Evolutionary conservation across 208 protist species (phyloP), one percentile per base, ranked within the genome.

Genomic region (Crithidia sp.): DNA sequence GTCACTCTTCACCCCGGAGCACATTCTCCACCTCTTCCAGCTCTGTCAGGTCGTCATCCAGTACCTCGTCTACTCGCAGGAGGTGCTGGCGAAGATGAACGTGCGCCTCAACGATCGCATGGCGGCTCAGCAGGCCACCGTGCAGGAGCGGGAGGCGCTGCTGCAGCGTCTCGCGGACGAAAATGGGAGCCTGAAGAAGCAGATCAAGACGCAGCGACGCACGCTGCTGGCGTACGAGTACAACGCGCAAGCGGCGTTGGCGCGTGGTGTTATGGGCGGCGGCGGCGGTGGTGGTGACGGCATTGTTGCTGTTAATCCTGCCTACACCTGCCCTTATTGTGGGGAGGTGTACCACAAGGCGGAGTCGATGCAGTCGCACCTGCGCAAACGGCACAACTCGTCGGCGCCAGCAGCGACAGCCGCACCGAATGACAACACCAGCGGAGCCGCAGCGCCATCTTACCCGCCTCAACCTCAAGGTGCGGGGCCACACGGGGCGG

Each of bases 21-120:
- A 97, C 81, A 85, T 92, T 28, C 56, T 94, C 0, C 93, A 97
- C 67, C 84, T 97, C 37, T 92, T 95, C 57, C 86, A 87, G 16
- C 79, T 97, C 12, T 87, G 71, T 36, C 93, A 97, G 79, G 53
- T 97, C 4, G 82, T 97, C 8, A 83, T 95, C 45, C 93, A 97
- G 73, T 97, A 97, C 76, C 58, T 97, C 7, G 90, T 97, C 40
- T 93, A 91, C 77, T 94, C 90, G 17, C 93, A 97, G 74, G 89
- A 95, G 66, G 87, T 86, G 47, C 75, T 96, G 10, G 90, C 89
- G 4, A 91, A 90, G 69, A 88, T 95, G 65, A 97, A 97, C 70
- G 69, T 87, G 12, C 74, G 76, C 52, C 83, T 96, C 8, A 91
- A 85, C 58, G 86, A 94, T 19, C 77, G 81, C 5, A 60, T 91